Base-by-base conservation (phyloP, 2,329 filamentous ascomycete genomes). In the Coniochaeta ligniaria region DNA sequence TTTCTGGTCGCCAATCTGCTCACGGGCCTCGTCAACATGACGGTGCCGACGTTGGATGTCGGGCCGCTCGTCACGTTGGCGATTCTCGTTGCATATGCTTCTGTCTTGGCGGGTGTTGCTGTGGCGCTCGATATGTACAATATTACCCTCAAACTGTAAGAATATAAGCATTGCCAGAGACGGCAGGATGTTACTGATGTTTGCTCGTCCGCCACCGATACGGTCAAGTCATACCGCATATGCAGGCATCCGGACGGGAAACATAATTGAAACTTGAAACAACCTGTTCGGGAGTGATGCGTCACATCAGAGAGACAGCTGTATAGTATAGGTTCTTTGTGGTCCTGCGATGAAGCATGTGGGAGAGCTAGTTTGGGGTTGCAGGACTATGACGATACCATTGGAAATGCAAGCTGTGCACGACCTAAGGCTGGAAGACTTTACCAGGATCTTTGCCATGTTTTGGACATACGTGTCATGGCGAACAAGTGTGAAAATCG, bases 1-100 rank as follows among this genome's bases (percentile, higher is more conserved):
- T 99, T 99, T 71, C 74, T 99, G 61, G 70, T 93, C 41, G 93
- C 95, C 2, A 99, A 99, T 70, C 74, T 99, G 55, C 74, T 96
- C 63, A 99, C 95, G 0, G 95, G 95, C 0, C 71, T 92, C 17
- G 88, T 98, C 59, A 99, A 99, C 72, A 80, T 99, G 80, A 90
- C 87, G 4, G 74, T 98, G 60, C 87, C 88, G 43, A 99, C 95
- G 2, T 75, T 98, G 65, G 83, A 94, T 70, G 85, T 89, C 64
- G 80, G 80, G 5, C 83, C 84, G 9, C 67, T 82, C 3, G 73
- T 77, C 60, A 85, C 92, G 0, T 91, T 96, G 85, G 86, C 73
- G 0, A 85, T 97, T 36, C 73, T 99, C 64, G 74, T 91, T 24
- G 83, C 73, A 6, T 98, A 98, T 73, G 87, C 88, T 58, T 82